phyloP scores from a whole-genome alignment of 345 rosid species.

The Erysimum cheiranthoides region DNA sequence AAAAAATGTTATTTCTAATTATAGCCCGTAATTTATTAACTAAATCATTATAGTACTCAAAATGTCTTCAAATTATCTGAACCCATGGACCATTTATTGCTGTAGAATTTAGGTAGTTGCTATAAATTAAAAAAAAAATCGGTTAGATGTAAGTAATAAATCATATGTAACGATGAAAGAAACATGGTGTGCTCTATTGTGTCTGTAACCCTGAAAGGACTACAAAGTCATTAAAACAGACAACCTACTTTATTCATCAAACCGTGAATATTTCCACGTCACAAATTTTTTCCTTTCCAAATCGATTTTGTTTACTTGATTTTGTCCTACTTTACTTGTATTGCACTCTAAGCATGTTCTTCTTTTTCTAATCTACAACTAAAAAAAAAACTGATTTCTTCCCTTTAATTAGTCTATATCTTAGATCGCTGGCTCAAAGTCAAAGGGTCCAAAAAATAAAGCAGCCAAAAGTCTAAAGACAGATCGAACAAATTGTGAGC shows the following conservation, averaged over 20 bases:
- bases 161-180: not conserved
- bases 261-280: conserved; percentile 44
- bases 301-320: conserved; percentile 17
- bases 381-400: not conserved
- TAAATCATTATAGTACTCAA: no score
- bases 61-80: not conserved
- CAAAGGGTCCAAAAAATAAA: conserved; percentile 35
- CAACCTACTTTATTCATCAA: conserved; percentile 43
- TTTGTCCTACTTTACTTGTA: conserved; percentile 57
- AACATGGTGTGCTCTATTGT: conserved; percentile 32
- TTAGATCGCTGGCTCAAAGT: conserved; percentile 31
- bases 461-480: conserved; percentile 27
- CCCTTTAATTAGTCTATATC: conserved; percentile 3
- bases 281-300: not conserved
- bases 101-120: conserved; percentile 3
- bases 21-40: no score
- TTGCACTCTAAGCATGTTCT: conserved; percentile 64
- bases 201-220: conserved; percentile 26
- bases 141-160: not conserved
- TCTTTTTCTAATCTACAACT: conserved; percentile 36
- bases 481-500: conserved; percentile 32
- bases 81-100: not conserved
- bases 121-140: not conserved
- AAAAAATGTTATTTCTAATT: no score
- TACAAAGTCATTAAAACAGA: conserved; percentile 44